Conservation (phyloP, 2,329 filamentous ascomycete species). For the Penicillium vulpinum region DNA sequence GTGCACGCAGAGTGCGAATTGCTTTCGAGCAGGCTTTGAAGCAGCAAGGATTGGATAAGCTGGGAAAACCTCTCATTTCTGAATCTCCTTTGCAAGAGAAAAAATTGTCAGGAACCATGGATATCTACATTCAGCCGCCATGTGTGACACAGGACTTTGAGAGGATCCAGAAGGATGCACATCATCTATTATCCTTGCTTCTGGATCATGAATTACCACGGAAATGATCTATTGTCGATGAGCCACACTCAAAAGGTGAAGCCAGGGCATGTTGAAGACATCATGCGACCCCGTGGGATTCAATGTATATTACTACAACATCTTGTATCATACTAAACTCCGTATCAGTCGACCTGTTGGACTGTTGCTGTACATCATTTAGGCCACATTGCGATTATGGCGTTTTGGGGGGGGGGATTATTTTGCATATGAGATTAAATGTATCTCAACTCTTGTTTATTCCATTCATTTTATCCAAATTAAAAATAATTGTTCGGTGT, state of each 20-base stretch:
- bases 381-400: neutral
- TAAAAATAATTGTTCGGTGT: neutral
- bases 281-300: neutral
- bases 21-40: slow-evolving; percentile 50
- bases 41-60: slow-evolving; percentile 46
- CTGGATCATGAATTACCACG: slow-evolving; percentile 7
- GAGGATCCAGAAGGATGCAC: slow-evolving; percentile 25
- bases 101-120: slow-evolving; percentile 39
- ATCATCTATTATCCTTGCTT: slow-evolving; percentile 11
- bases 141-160: slow-evolving; percentile 24
- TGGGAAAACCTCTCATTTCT: slow-evolving; percentile 22
- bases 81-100: neutral
- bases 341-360: neutral
- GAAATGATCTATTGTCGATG: neutral
- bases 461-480: neutral
- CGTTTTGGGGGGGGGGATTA: neutral
- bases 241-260: neutral
- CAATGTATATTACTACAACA: slow-evolving; percentile 6
- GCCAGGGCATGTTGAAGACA: neutral
- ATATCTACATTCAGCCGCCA: slow-evolving; percentile 27
- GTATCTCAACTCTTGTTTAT: neutral
- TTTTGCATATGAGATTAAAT: neutral
- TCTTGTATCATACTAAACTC: slow-evolving; percentile 14
- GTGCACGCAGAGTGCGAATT: slow-evolving; percentile 43
- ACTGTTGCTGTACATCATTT: slow-evolving; percentile 2